A percentile compares a stretch with the other conserved stretches of the same genome.
phyloP scores from a whole-genome alignment of 768 basidiomycete genomes.

The Hemileccinum rubropunctum region DNA sequence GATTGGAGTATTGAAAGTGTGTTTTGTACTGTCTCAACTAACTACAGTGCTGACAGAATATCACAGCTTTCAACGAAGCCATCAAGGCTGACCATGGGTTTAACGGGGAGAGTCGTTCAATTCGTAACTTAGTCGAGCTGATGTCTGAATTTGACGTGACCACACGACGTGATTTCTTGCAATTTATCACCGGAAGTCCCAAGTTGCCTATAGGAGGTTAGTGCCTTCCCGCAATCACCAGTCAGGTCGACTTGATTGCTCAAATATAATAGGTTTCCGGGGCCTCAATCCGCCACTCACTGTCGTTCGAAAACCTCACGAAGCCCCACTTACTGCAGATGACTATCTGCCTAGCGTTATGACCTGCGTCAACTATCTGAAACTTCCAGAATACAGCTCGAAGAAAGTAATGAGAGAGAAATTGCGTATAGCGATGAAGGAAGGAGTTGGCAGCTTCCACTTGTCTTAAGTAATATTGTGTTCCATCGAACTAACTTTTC shows the following conservation, averaged over 20 bases:
- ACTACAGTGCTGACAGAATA: neutral
- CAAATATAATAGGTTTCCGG: slow-evolving; percentile 68
- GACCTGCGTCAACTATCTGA: slow-evolving; percentile 98
- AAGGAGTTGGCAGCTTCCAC: slow-evolving; percentile 97
- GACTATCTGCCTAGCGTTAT: slow-evolving; percentile 97
- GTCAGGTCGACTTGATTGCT: neutral
- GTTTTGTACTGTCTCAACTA: slow-evolving; percentile 27
- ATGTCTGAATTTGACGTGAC: slow-evolving; percentile 77
- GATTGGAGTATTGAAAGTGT: slow-evolving; percentile 93
- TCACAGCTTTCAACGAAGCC: slow-evolving; percentile 77
- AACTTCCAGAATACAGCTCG: slow-evolving; percentile 92
- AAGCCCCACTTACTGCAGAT: slow-evolving; percentile 85
- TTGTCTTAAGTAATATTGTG: slow-evolving; percentile 60
- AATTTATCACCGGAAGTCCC: slow-evolving; percentile 97
- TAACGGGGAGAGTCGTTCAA: slow-evolving; percentile 90
- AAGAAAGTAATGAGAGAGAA: slow-evolving; percentile 84
- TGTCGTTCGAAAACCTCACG: slow-evolving; percentile 96
- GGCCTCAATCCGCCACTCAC: slow-evolving; percentile 92
- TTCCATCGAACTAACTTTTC: slow-evolving; percentile 19
- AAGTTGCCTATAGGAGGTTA: slow-evolving; percentile 93
- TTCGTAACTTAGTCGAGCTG: slow-evolving; percentile 81
- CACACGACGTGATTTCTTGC: slow-evolving; percentile 83
- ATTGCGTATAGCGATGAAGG: slow-evolving; percentile 79
- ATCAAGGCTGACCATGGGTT: slow-evolving; percentile 98
- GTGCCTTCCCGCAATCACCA: slow-evolving; percentile 24